phyloP scores from a whole-genome alignment of 208 protist species.

The Leishmania major region DNA sequence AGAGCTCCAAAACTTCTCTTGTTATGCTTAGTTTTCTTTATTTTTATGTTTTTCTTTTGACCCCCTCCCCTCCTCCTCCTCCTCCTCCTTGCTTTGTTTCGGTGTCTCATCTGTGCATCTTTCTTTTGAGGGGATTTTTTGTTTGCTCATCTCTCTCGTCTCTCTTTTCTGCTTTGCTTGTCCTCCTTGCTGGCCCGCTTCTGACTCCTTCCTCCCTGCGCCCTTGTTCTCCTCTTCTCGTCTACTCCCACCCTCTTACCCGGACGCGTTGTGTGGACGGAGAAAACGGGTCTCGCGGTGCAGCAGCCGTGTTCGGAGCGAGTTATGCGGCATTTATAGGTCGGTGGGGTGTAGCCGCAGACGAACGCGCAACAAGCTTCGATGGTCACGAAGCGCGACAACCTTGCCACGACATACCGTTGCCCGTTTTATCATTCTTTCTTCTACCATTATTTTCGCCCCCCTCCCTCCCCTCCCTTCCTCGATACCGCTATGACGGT shows the following conservation, averaged over 20 bases:
- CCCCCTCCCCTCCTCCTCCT: not conserved
- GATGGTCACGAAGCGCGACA: not conserved
- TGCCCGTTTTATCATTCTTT: not conserved
- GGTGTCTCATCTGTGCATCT: too few species aligned
- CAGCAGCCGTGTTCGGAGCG: not conserved
- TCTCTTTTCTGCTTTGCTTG: not conserved
- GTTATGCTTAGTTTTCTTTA: not conserved
- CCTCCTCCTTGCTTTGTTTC: too few species aligned
- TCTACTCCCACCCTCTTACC: not conserved
- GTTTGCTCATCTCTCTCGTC: too few species aligned
- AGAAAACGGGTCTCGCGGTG: not conserved
- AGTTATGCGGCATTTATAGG: too few species aligned
- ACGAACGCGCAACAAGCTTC: not conserved
- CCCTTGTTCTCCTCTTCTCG: not conserved
- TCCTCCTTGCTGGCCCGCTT: not conserved
- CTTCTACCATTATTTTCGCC: not conserved
- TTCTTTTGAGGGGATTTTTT: too few species aligned
- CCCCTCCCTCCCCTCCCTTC: not conserved
- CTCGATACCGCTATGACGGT: not conserved
- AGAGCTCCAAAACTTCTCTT: not conserved
- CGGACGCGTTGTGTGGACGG: not conserved
- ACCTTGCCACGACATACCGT: too few species aligned
- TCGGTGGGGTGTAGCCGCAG: too few species aligned
- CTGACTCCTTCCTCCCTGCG: not conserved
- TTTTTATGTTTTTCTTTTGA: slow-evolving; percentile 1